Evolutionary conservation across 2,329 filamentous ascomycete species (phyloP), one percentile per base, ranked within the genome.

Genomic region (Colletotrichum lupini): DNA sequence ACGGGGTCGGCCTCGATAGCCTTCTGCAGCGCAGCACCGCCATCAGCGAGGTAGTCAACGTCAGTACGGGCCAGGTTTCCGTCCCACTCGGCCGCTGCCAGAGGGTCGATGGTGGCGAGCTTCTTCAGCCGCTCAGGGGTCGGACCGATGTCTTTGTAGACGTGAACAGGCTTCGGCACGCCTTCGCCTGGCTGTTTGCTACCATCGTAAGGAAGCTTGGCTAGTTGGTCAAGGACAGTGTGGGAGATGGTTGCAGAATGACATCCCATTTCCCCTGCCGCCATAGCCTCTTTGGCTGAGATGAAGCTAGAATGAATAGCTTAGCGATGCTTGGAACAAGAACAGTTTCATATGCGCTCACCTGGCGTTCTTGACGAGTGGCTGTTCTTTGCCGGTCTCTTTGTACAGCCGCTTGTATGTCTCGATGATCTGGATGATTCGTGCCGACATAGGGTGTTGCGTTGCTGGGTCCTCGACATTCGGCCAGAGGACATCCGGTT

Each of bases 391-490:
- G n/a, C 86, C 86, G 0, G 85, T 87, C 74, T 85, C 82, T 62
- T 81, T 82, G 72, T 85, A 85, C 24, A 87, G 80, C 3, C 80
- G 80, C 70, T 81, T 83, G 78, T 87, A 88, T 0, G 82, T 85
- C 72, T 87, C 83, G 19, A 87, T 78, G 56, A 88, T 88, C 74
- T 87, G 85, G 24, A 87, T 72, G n/a, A 87, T 77, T 19, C 86
- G 82, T 0, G 85, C 79, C 8, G 85, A 84, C 79, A 85, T 87
- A 32, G 86, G 83, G 71, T 88, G 86, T 68, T 87, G 77, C 11
- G 80, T 78, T 0, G 85, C 86, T 3, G 86, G 85, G 74, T 88
- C 86, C 57, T 84, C 75, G 42, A 85, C 82, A 62, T 86, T 77
- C 22, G 85, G 86, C 85, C 86, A 87, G n/a, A 86, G 78, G 14